Evolutionary conservation across 345 rosid genomes (phyloP).

Genomic region (Eucalyptus erythrocorys): DNA sequence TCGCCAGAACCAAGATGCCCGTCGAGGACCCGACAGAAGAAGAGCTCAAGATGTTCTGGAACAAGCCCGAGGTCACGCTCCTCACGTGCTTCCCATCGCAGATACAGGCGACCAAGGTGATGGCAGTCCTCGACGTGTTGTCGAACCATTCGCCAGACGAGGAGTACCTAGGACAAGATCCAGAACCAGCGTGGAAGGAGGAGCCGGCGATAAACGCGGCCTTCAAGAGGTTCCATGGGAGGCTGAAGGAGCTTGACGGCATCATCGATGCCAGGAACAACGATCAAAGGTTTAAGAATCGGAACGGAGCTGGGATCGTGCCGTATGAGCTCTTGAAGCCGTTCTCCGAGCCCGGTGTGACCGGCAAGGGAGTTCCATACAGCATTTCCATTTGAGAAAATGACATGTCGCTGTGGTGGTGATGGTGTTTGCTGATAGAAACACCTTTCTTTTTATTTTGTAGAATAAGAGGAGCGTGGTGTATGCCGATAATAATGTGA

Average conservation of each 20-base stretch:
- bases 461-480: background rate
- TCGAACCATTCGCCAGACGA: slow-evolving; percentile 37
- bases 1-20: slow-evolving; percentile 22
- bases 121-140: slow-evolving; percentile 24
- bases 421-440: background rate
- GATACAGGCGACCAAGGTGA: slow-evolving; percentile 25
- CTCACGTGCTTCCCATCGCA: slow-evolving; percentile 26
- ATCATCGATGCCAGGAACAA: slow-evolving; percentile 19
- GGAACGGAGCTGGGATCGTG: slow-evolving; percentile 26
- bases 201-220: slow-evolving; percentile 13
- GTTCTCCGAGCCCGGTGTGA: slow-evolving; percentile 21
- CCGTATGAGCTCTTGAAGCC: slow-evolving; percentile 37
- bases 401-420: background rate
- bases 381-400: slow-evolving; percentile 18
- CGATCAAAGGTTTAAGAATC: slow-evolving; percentile 8
- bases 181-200: slow-evolving; percentile 16
- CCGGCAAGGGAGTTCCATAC: slow-evolving; percentile 36
- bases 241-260: slow-evolving; percentile 17
- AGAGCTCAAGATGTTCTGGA: slow-evolving; percentile 14
- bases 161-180: slow-evolving; percentile 26
- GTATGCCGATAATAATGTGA: background rate
- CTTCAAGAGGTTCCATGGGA: slow-evolving; percentile 18
- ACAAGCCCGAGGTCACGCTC: slow-evolving; percentile 28
- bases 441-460: background rate
- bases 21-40: slow-evolving; percentile 14